Conservation (phyloP, 2,329 filamentous ascomycete genomes). For the Cercospora nicotianae region DNA sequence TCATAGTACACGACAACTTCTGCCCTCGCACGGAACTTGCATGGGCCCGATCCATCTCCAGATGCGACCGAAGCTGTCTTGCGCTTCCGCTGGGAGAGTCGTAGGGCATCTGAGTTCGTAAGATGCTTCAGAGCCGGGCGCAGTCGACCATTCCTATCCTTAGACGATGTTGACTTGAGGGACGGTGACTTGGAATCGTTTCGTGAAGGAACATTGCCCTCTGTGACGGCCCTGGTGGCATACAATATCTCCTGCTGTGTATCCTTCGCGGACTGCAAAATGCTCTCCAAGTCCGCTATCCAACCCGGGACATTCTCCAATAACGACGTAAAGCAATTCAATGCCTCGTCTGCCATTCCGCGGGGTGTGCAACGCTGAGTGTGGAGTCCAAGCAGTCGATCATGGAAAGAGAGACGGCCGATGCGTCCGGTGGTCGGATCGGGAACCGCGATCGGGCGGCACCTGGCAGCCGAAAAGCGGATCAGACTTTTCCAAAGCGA, state of each 20-base stretch:
- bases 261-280: conserved; percentile 30
- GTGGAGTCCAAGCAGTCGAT: background rate
- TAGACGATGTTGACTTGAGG: conserved; percentile 24
- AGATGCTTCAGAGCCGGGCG: conserved; percentile 32
- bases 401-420: background rate
- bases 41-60: conserved; percentile 43
- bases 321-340: conserved; percentile 34
- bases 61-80: conserved; percentile 47
- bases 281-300: conserved; percentile 37
- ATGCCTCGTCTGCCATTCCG: conserved; percentile 37
- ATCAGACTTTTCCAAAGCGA: background rate
- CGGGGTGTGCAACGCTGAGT: background rate
- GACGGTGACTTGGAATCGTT: conserved; percentile 30
- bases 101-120: conserved; percentile 33
- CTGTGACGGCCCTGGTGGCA: conserved; percentile 25
- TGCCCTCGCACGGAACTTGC: conserved; percentile 66
- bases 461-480: conserved; percentile 10
- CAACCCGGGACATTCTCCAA: conserved; percentile 36
- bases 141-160: background rate
- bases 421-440: background rate
- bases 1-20: conserved; percentile 93
- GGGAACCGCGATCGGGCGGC: conserved; percentile 5
- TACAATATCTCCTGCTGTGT: conserved; percentile 34
- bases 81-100: conserved; percentile 42
- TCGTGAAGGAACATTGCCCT: background rate